Conservation (phyloP, 75 land plant genomes). For the Cupressus sempervirens region DNA sequence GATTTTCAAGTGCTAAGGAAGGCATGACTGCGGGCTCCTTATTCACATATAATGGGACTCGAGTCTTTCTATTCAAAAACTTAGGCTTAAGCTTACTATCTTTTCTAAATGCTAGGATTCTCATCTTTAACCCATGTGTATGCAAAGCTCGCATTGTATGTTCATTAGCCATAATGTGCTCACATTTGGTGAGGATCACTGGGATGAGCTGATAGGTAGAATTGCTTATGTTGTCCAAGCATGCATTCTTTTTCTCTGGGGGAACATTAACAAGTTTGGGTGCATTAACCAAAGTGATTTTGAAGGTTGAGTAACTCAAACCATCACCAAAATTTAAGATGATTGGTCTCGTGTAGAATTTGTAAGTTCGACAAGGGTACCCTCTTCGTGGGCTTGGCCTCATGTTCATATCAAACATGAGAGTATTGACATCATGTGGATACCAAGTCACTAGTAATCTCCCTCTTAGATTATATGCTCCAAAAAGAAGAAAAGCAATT, state of each 20-base stretch:
- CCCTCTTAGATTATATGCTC: conserved; percentile 71
- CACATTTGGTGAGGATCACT: conserved; percentile 31
- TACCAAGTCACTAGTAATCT: conserved; percentile 80
- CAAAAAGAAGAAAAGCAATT: conserved; percentile 72
- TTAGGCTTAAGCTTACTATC: too few species aligned
- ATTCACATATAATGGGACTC: too few species aligned
- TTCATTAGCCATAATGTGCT: conserved; percentile 3
- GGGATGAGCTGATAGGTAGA: conserved; percentile 21
- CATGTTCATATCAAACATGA: conserved; percentile 80
- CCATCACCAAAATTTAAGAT: conserved; percentile 66
- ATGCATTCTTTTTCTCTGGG: conserved; percentile 28
- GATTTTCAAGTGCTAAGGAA: too few species aligned
- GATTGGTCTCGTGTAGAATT: conserved; percentile 66
- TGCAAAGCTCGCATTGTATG: too few species aligned
- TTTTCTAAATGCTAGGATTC: too few species aligned
- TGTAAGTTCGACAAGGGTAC: conserved; percentile 80
- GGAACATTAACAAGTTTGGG: conserved; percentile 31
- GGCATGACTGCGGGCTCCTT: too few species aligned
- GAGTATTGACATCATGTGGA: conserved; percentile 38
- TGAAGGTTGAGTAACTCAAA: conserved; percentile 53
- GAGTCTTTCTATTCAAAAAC: too few species aligned
- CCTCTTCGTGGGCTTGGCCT: conserved; percentile 35
- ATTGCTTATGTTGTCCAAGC: conserved; percentile 27
- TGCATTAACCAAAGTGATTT: conserved; percentile 21
- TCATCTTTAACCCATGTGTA: too few species aligned